Conservation (phyloP, 768 basidiomycete genomes). For the Suillus subaureus region DNA sequence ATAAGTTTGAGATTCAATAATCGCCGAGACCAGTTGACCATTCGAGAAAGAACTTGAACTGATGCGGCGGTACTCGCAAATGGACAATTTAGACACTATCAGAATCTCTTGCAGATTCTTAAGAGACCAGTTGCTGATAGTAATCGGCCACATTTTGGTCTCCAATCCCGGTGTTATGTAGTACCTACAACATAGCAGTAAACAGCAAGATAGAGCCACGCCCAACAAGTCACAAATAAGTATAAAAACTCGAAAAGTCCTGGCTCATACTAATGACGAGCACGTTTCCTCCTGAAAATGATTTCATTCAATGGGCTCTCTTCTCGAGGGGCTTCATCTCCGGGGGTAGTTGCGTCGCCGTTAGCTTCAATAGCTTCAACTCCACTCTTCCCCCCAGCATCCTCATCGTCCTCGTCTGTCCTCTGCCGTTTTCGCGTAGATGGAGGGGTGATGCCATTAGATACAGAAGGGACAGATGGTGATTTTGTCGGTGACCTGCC, state of each 20-base stretch:
- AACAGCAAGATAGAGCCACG: conserved; percentile 10
- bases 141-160: neutral
- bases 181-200: conserved; percentile 9
- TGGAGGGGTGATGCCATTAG: conserved; percentile 4
- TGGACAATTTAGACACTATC: too few relatives aligned
- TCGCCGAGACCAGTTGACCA: too few relatives aligned
- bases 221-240: conserved; percentile 27
- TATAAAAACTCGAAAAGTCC: conserved; percentile 27
- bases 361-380: conserved; percentile 24
- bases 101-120: too few relatives aligned
- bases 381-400: conserved; percentile 25
- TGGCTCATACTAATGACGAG: conserved; percentile 49
- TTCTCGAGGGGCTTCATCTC: conserved; percentile 27
- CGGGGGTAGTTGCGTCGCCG: conserved; percentile 12
- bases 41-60: too few relatives aligned
- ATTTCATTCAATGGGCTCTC: conserved; percentile 49
- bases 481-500: conserved; percentile 19
- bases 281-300: conserved; percentile 64
- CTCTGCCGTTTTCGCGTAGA: conserved; percentile 34
- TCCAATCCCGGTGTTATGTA: conserved; percentile 3
- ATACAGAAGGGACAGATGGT: conserved; percentile 13
- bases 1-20: too few relatives aligned
- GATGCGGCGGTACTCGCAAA: too few relatives aligned
- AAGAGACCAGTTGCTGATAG: neutral
- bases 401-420: conserved; percentile 25